phyloP scores from a whole-genome alignment of 1,284 basidiomycete genomes.

The Cryptococcus deneoformans region DNA sequence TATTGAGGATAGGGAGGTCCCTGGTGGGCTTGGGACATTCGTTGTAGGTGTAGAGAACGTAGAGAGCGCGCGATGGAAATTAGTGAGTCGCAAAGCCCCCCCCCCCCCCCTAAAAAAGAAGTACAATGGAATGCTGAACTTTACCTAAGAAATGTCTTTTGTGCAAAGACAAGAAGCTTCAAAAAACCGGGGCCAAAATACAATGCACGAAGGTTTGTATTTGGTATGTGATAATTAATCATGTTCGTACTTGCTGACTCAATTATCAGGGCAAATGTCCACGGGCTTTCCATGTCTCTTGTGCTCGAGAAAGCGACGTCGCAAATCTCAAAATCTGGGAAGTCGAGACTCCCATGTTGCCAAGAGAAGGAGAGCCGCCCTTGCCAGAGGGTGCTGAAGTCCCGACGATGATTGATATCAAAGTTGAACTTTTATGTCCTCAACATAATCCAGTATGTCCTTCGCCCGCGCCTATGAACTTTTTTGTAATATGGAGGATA shows the following conservation, averaged over 20 bases:
- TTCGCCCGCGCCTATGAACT: not conserved
- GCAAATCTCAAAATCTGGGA: slow-evolving; percentile 15
- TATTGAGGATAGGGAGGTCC: slow-evolving; percentile 60
- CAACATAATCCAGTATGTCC: slow-evolving; percentile 76
- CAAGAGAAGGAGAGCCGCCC: slow-evolving; percentile 10
- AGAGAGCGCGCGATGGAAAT: slow-evolving; percentile 82
- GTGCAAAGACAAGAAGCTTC: slow-evolving; percentile 66
- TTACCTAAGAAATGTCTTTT: slow-evolving; percentile 75
- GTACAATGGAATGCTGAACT: not conserved
- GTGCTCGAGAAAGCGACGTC: slow-evolving; percentile 56
- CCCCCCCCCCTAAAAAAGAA: too few species aligned
- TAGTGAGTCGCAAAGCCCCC: slow-evolving; percentile 57
- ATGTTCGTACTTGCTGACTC: not conserved
- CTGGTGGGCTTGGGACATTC: slow-evolving; percentile 29
- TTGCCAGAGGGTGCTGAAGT: slow-evolving; percentile 53
- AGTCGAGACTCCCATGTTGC: slow-evolving; percentile 9
- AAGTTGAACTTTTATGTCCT: slow-evolving; percentile 69
- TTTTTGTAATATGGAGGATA: not conserved
- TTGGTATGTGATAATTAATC: not conserved
- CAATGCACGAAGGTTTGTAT: slow-evolving; percentile 74
- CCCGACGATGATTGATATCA: slow-evolving; percentile 65
- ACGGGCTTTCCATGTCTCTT: slow-evolving; percentile 90
- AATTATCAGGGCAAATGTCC: slow-evolving; percentile 65
- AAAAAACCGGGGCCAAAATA: slow-evolving; percentile 81
- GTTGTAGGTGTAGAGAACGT: slow-evolving; percentile 81